Evolutionary conservation across 2,329 filamentous ascomycete species (phyloP).

Genomic region (Colletotrichum orchidophilum): DNA sequence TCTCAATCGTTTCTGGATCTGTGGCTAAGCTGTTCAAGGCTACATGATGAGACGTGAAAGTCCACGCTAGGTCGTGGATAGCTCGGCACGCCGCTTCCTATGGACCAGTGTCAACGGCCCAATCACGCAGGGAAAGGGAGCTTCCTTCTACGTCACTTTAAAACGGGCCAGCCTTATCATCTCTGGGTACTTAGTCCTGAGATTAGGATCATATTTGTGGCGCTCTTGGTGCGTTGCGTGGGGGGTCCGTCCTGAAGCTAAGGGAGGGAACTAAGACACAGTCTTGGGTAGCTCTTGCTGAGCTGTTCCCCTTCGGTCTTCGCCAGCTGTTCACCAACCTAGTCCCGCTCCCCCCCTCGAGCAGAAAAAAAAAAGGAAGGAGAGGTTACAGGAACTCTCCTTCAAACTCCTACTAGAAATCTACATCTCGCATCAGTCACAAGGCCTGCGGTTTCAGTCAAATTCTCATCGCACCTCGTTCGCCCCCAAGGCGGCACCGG

Average conservation of each 20-base stretch:
- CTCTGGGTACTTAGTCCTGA: conserved; percentile 3
- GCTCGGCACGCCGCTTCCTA: background rate
- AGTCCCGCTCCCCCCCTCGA: background rate
- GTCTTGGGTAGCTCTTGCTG: conserved; percentile 9
- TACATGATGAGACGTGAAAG: too few species aligned
- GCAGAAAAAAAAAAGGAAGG: background rate
- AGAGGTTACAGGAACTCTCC: background rate
- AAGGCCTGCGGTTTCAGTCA: background rate
- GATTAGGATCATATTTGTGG: conserved; percentile 24
- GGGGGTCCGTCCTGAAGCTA: conserved; percentile 25
- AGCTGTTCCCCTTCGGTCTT: conserved; percentile 2
- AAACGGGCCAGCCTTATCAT: background rate
- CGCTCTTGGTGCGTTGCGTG: conserved; percentile 18
- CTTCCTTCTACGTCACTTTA: background rate
- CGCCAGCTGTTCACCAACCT: background rate
- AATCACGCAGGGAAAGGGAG: too few species aligned
- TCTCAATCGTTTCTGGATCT: too few species aligned
- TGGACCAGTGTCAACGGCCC: background rate
- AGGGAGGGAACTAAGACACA: conserved; percentile 28
- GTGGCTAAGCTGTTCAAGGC: too few species aligned
- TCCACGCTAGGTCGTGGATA: background rate
- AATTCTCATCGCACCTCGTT: too few species aligned
- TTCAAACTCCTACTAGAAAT: background rate
- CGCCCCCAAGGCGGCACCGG: too few species aligned
- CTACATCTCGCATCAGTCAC: background rate